A percentile compares a stretch with the other conserved stretches of the same genome.
phyloP scores from a whole-genome alignment of 2,329 filamentous ascomycete genomes.

The Xylaria sp. region DNA sequence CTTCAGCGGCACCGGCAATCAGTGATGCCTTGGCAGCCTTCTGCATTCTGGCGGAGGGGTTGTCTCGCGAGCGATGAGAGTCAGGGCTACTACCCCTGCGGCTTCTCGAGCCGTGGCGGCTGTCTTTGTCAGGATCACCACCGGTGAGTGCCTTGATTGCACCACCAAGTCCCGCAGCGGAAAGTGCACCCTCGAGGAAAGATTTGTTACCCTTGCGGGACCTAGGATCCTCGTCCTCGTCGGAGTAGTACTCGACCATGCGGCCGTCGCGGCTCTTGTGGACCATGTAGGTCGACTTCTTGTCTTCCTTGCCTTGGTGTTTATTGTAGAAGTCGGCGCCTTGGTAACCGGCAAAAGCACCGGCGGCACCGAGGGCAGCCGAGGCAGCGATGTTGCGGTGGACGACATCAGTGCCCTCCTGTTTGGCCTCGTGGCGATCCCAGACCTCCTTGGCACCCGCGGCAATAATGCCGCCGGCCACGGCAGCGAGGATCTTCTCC shows the following conservation, averaged over 20 bases:
- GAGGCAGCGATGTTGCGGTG: constrained; percentile 70
- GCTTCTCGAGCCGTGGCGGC: constrained; percentile 52
- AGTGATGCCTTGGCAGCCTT: constrained; percentile 93
- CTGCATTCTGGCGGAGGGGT: constrained; percentile 70
- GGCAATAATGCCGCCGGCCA: constrained; percentile 72
- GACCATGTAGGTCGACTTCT: constrained; percentile 64
- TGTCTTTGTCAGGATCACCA: constrained; percentile 58
- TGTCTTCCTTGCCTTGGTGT: constrained; percentile 65
- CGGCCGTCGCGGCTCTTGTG: constrained; percentile 66
- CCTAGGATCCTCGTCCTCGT: constrained; percentile 65
- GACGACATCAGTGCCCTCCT: constrained; percentile 61
- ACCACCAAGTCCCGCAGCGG: constrained; percentile 70
- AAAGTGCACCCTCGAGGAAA: constrained; percentile 71
- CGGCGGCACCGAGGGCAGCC: constrained; percentile 71
- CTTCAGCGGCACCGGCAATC: constrained; percentile 89
- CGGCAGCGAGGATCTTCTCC: constrained; percentile 74
- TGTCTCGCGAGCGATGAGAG: constrained; percentile 61
- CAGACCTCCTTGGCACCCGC: constrained; percentile 74
- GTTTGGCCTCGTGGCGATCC: constrained; percentile 69
- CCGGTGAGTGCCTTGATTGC: constrained; percentile 70
- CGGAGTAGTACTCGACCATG: constrained; percentile 65
- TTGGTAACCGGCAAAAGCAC: constrained; percentile 72
- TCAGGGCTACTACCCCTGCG: constrained; percentile 60
- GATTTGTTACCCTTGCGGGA: constrained; percentile 72
- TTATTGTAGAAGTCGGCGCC: constrained; percentile 73